Conservation (phyloP, 192 early-diverging fungal genomes). For the Backusella tuberculispora region DNA sequence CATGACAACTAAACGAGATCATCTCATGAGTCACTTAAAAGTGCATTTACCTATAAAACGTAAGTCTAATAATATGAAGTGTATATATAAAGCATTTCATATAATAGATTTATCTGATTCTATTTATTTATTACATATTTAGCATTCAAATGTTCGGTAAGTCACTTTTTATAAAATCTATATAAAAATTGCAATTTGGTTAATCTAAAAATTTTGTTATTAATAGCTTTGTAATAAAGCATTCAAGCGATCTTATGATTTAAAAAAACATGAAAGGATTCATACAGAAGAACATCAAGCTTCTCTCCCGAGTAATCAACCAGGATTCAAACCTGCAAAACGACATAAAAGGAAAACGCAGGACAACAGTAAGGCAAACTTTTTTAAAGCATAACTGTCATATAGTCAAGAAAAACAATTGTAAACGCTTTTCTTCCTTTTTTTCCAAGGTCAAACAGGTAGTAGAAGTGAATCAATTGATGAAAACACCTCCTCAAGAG, state of each 20-base stretch:
- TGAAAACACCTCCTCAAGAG: neutral
- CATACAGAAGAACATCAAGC: slow-evolving; percentile 60
- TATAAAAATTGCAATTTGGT: neutral
- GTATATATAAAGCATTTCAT: neutral
- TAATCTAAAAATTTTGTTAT: neutral
- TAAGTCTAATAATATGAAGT: neutral
- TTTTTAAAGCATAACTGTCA: neutral
- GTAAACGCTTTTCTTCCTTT: neutral
- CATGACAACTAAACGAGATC: slow-evolving; percentile 6
- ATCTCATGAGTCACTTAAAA: slow-evolving; percentile 9
- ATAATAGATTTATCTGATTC: neutral
- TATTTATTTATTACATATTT: slow-evolving; percentile 1
- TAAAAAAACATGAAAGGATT: slow-evolving; percentile 92
- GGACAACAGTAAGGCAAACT: neutral
- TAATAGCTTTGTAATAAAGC: slow-evolving; percentile 52
- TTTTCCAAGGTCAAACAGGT: slow-evolving; percentile 1
- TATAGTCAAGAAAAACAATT: neutral
- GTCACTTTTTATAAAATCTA: too few relatives aligned
- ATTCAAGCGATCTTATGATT: slow-evolving; percentile 93
- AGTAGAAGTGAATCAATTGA: slow-evolving; percentile 23
- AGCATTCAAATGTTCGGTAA: slow-evolving; percentile 22
- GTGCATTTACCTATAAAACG: slow-evolving; percentile 5
- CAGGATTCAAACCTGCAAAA: slow-evolving; percentile 32
- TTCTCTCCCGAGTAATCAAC: slow-evolving; percentile 35
- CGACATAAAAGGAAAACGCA: neutral